Base-by-base conservation (phyloP, 2,329 filamentous ascomycete genomes). In the Pseudogymnoascus sp. region DNA sequence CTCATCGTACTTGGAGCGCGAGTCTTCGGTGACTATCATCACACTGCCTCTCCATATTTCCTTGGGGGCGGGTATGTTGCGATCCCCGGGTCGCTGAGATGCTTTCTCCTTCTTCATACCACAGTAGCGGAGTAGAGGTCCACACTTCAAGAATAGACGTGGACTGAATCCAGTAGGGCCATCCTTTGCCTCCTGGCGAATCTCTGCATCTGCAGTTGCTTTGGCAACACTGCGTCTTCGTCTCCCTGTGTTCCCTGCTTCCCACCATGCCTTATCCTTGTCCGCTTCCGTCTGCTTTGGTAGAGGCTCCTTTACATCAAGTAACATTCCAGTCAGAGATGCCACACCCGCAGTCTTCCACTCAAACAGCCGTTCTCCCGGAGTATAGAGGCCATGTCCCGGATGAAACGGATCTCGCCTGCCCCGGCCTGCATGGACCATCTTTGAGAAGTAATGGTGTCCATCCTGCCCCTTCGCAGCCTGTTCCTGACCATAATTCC, bases 21-120 rank as follows among this genome's bases (percentile, higher is more conserved):
- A 81, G 70, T 99, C 93, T 59, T 86, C 82, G 0, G 94, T 97
- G 20, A 99, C 92, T 68, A 99, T 96, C 90, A 99, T 92, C 62
- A 97, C 82, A 63, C 86, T 95, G 4, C 94, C 94, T 72, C 92
- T 85, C 94, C 94, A 99, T 18, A 93, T 86, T 68, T 96, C 90
- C 59, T 90, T 86, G 30, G 72, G 67, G 9, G 62, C 73, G 65
- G 59, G 72, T 68, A 47, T 66, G 67, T 65, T 74, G 67, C 65
- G 70, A 16, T 6, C 28, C 63, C 41, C 65, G 70, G 72, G 66
- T 72, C 72, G 74, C 61, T 70, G 72, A 30, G 72, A 74, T 33
- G 76, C 71, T 28, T 72, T 70, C 74, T 96, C 84, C 38, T 79
- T 80, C 39, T 87, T 85, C 41, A 96, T 85, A 18, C 95, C 94